phyloP scores from a whole-genome alignment of 2,329 filamentous ascomycete genomes.

The Blastomyces silverae region DNA sequence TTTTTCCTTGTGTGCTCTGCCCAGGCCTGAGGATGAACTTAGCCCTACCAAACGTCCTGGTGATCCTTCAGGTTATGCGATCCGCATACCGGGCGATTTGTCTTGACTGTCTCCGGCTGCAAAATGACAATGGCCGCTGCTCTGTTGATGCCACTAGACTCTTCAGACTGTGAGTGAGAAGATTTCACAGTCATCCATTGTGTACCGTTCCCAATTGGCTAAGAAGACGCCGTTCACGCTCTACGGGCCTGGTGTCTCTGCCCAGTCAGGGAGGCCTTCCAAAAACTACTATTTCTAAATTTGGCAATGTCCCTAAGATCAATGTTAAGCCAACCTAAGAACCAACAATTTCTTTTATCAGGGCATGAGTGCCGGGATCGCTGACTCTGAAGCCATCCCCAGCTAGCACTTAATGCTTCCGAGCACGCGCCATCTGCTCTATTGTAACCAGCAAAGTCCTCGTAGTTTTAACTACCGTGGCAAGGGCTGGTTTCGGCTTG shows the following conservation, averaged over 20 bases:
- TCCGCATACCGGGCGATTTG: not conserved
- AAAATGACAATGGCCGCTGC: no score
- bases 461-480: conserved; percentile 60
- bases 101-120: not conserved
- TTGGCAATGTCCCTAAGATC: no score
- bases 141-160: no score
- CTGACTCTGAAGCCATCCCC: not conserved
- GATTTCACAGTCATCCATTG: not conserved
- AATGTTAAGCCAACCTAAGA: not conserved
- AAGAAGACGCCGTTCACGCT: not conserved
- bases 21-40: not conserved
- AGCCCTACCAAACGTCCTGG: not conserved
- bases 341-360: not conserved
- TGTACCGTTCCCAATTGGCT: not conserved
- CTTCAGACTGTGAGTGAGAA: no score
- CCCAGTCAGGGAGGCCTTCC: not conserved
- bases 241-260: not conserved
- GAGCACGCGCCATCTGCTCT: conserved; percentile 47
- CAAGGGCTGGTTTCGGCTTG: conserved; percentile 67
- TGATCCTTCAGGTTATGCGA: not conserved
- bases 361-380: not conserved
- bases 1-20: not conserved
- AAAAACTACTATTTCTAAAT: not conserved
- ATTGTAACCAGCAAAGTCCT: conserved; percentile 54
- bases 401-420: not conserved